These are phyloP conservation scores for Myxozyma neotropica DNA, from an alignment of 805 yeast genomes.

Conservation along the genomic window DNA sequence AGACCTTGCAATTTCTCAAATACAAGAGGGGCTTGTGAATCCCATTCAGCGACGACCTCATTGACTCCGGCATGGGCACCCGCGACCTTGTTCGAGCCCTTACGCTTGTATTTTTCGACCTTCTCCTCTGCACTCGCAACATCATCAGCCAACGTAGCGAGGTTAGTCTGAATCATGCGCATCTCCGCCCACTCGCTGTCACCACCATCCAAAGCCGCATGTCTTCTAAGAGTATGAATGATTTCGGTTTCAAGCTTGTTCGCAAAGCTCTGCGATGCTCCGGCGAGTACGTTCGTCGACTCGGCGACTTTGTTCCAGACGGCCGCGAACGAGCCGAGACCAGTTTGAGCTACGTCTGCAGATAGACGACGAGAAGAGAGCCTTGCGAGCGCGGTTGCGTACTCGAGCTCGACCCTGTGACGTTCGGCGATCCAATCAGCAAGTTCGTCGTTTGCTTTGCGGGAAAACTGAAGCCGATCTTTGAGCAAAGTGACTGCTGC, in stretches of 20 bases:
- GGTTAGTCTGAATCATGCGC: constrained; percentile 49
- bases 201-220: constrained; percentile 47
- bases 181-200: constrained; percentile 60
- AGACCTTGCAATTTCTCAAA: constrained; percentile 74
- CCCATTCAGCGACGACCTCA: constrained; percentile 55
- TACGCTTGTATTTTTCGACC: constrained; percentile 44
- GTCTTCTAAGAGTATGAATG: constrained; percentile 46
- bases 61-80: constrained; percentile 51
- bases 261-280: constrained; percentile 41
- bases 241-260: constrained; percentile 45
- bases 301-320: constrained; percentile 38
- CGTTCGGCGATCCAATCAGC: constrained; percentile 63
- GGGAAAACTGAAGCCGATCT: constrained; percentile 58
- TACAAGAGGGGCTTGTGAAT: constrained; percentile 71
- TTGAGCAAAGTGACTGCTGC: constrained; percentile 63
- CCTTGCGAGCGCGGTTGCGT: constrained; percentile 52
- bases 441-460: constrained; percentile 59
- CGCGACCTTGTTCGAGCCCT: constrained; percentile 43
- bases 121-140: constrained; percentile 49
- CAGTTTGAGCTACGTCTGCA: constrained; percentile 33
- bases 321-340: constrained; percentile 38
- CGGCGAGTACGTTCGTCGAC: constrained; percentile 40
- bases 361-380: constrained; percentile 39
- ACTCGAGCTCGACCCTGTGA: constrained; percentile 51
- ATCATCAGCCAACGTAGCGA: constrained; percentile 50